These are phyloP conservation scores for Salisapilia sapeloensis DNA, from an alignment of 352 stramenopile species.

Conservation along the genomic window DNA sequence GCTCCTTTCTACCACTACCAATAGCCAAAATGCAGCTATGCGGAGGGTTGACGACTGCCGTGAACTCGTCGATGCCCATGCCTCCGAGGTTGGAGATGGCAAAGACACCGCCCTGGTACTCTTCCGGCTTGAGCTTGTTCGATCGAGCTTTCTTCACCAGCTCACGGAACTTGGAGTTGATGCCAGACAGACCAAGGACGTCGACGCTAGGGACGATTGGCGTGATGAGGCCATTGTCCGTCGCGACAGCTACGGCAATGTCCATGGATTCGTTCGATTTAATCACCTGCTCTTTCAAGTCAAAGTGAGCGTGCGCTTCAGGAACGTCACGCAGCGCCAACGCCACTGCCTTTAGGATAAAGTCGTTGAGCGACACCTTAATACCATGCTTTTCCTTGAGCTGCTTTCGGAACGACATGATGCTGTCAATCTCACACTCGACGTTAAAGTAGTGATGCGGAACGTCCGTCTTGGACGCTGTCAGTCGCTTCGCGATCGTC, in stretches of 20 bases:
- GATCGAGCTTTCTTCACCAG: conserved; percentile 89
- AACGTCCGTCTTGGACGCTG: conserved; percentile 91
- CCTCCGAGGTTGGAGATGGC: conserved; percentile 97
- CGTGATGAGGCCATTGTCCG: conserved; percentile 94
- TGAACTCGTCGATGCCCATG: conserved; percentile 98
- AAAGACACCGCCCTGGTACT: conserved; percentile 99
- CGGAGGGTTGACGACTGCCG: conserved; percentile 96
- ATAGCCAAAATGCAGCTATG: conserved; percentile 98
- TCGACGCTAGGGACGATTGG: conserved; percentile 95
- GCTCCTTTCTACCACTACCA: conserved; percentile 80
- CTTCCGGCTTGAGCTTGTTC: conserved; percentile 96
- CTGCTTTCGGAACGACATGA: conserved; percentile 84
- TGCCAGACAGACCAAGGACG: conserved; percentile 83
- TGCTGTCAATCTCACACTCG: conserved; percentile 89
- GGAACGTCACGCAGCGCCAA: conserved; percentile 94
- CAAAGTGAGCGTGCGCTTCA: conserved; percentile 80
- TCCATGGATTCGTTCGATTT: conserved; percentile 85
- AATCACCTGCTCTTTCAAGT: conserved; percentile 34
- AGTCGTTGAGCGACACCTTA: conserved; percentile 98
- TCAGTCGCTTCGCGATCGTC: conserved; percentile 95
- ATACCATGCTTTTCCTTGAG: conserved; percentile 87
- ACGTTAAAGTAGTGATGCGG: conserved; percentile 96
- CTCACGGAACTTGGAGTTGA: conserved; percentile 94
- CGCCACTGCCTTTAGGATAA: conserved; percentile 96
- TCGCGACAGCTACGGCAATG: conserved; percentile 97